Conservation (phyloP, 306 rosid species). For the Vachellia pachyceras region DNA sequence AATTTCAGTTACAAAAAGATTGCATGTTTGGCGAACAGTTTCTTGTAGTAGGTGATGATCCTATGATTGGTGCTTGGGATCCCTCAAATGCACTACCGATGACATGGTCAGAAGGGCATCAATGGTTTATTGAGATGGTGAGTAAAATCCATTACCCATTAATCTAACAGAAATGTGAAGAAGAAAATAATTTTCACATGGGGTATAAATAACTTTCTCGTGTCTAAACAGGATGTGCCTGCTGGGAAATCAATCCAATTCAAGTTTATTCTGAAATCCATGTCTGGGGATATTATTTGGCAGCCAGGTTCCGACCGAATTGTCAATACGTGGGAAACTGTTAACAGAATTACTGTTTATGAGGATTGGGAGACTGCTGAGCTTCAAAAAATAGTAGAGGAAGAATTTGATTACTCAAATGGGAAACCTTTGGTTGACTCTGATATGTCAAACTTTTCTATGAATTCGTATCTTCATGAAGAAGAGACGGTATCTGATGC, state of each 20-base stretch:
- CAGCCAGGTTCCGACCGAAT: conserved; percentile 81
- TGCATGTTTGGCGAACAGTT: conserved; percentile 82
- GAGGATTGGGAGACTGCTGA: conserved; percentile 88
- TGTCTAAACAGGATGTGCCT: conserved; percentile 62
- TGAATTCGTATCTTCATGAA: too few relatives aligned
- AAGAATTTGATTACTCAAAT: conserved; percentile 42
- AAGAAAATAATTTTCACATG: background rate
- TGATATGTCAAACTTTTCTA: background rate
- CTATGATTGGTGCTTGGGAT: conserved; percentile 78
- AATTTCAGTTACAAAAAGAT: conserved; percentile 67
- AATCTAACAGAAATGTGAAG: background rate
- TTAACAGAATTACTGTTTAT: conserved; percentile 52
- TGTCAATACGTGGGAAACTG: conserved; percentile 70
- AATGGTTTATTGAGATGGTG: conserved; percentile 79
- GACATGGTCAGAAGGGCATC: conserved; percentile 87
- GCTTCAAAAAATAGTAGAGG: conserved; percentile 68
- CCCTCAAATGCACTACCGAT: conserved; percentile 71
- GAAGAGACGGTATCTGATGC: background rate
- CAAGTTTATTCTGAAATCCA: conserved; percentile 73
- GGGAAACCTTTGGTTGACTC: conserved; percentile 31
- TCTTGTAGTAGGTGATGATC: conserved; percentile 81
- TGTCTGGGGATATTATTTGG: conserved; percentile 62
- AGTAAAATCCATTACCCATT: conserved; percentile 32
- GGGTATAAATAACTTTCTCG: conserved; percentile 5
- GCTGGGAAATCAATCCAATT: conserved; percentile 65